These are phyloP conservation scores for Pyrenophora seminiperda DNA, from an alignment of 2,329 filamentous ascomycete species.

Conservation along the genomic window DNA sequence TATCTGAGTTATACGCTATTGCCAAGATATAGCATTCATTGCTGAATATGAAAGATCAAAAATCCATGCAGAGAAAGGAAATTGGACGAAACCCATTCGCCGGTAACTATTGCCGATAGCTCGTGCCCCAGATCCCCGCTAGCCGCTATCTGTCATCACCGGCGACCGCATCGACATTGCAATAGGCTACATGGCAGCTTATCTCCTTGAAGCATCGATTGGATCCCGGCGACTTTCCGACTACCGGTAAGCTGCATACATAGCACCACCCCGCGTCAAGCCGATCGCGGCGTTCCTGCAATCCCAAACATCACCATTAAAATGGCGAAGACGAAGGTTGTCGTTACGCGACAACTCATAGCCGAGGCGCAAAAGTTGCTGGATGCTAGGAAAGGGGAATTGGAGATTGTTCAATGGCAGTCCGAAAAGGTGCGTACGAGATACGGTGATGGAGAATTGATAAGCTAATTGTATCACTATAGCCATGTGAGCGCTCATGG, in stretches of 20 bases:
- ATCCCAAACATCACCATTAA: conserved; percentile 13
- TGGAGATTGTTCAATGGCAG: conserved; percentile 39
- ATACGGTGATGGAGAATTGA: conserved; percentile 3
- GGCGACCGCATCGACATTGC: neutral
- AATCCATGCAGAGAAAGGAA: no score
- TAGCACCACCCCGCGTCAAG: conserved; percentile 21
- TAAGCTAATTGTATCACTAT: neutral
- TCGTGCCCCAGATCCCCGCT: conserved; percentile 20
- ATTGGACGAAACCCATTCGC: no score
- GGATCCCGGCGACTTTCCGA: neutral
- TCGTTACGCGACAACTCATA: conserved; percentile 37
- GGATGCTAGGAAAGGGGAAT: conserved; percentile 19
- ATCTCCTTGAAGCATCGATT: neutral
- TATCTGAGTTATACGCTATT: no score
- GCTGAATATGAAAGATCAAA: no score
- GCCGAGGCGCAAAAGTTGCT: conserved; percentile 30
- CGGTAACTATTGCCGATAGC: conserved; percentile 4
- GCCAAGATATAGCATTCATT: no score
- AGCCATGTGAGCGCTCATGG: conserved; percentile 40
- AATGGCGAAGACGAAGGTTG: conserved; percentile 35
- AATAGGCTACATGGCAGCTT: neutral
- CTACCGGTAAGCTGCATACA: neutral
- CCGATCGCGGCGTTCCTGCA: conserved; percentile 21
- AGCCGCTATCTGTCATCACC: neutral
- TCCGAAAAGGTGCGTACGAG: conserved; percentile 27